Base-by-base conservation (phyloP, 345 rosid species). In the Aethionema arabicum region DNA sequence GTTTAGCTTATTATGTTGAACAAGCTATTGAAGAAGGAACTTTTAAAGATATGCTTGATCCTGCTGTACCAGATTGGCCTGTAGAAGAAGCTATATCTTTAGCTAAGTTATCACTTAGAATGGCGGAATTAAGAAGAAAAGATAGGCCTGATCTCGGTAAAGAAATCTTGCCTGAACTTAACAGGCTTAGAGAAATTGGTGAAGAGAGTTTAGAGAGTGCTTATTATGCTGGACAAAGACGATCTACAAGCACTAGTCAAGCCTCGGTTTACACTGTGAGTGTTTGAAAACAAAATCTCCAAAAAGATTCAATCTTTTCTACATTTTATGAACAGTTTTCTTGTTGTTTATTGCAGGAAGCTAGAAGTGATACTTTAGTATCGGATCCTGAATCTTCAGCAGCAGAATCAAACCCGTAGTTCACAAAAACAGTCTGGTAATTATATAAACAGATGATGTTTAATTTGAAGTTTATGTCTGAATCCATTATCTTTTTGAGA, bases 111-210 rank as follows among this genome's bases (percentile, higher is more conserved):
- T 80, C 85, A 13, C 70, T 87, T 7, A 70, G 63, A 68, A 87
- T 95, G 56, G 91, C 97, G 0, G 95, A 92, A 60, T 69, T 92
- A 52, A 79, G 95, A 65, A 80, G 96, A 63, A 89, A 85, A 70
- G 98, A 92, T 74, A 75, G 98, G 71, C 98, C 96, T 0, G 98
- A 89, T 74, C 96, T 92, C 1, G 84, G 76, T 4, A 85, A 76
- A 39, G 82, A 65, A 48, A 78, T 89, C 32, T 67, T 92, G 73
- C 86, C 88, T 32, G 83, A 82, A 70, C 82, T 92, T 4, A 53
- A 54, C 32, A 72, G 75, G 66, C 57, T 92, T 79, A 82, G 90
- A 69, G 82, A 82, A 3, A 51, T 82, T 0, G 91, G 89, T 6
- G 88, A 85, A 50, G 84, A 82, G 64, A 77, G 67, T 48, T 62